These are phyloP conservation scores for Ceratocystis papillata DNA, from an alignment of 2,329 filamentous ascomycete genomes.

Conservation along the genomic window DNA sequence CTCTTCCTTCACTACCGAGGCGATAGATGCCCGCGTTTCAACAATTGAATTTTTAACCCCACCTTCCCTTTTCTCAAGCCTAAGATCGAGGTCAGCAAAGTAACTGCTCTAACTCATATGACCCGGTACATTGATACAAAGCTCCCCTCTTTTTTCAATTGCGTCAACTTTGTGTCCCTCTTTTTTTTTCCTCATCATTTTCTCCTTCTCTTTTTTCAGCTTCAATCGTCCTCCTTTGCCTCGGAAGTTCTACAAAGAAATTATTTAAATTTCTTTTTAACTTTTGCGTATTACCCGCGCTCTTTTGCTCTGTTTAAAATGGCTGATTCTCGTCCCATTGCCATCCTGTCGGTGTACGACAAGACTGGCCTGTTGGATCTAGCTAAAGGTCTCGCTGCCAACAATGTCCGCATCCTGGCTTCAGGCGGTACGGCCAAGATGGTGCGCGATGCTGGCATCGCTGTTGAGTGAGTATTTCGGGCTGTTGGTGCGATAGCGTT, in stretches of 20 bases:
- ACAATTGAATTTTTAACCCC: constrained; percentile 22
- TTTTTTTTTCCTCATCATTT: neutral
- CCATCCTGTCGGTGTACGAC: constrained; percentile 96
- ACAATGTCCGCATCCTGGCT: constrained; percentile 84
- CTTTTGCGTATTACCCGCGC: neutral
- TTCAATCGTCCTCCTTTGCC: constrained; percentile 21
- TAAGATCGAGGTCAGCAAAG: neutral
- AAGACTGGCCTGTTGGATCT: constrained; percentile 93
- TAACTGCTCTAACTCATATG: constrained; percentile 3
- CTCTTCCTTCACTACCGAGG: constrained; percentile 3
- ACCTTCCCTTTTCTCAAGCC: constrained; percentile 13
- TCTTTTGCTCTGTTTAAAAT: constrained; percentile 28
- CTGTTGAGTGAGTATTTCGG: constrained; percentile 67
- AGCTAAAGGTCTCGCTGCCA: constrained; percentile 77
- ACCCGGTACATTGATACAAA: constrained; percentile 3
- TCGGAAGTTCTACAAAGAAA: constrained; percentile 20
- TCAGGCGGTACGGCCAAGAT: constrained; percentile 92
- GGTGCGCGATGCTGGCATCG: constrained; percentile 92
- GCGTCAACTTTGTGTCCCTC: constrained; percentile 11
- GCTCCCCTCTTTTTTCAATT: constrained; percentile 4
- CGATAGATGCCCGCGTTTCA: constrained; percentile 1
- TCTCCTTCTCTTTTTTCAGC: constrained; percentile 19
- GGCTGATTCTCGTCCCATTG: constrained; percentile 47
- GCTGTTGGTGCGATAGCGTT: neutral
- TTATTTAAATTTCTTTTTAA: neutral